Conservation (phyloP, 306 rosid genomes). For the Argentina anserina region DNA sequence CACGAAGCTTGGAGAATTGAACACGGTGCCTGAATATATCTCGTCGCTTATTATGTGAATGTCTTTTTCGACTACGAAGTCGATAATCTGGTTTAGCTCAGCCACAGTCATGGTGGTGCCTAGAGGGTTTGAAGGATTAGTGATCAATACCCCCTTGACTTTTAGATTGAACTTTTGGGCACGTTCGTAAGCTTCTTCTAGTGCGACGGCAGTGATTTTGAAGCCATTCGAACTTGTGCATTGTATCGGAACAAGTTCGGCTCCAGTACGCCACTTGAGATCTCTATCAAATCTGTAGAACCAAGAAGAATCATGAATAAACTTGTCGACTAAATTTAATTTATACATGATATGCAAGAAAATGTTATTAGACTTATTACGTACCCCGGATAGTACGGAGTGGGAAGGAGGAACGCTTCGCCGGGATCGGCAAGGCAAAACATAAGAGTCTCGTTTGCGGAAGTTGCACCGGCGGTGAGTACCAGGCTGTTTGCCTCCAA, state of each 20-base stretch:
- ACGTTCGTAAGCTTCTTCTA: slow-evolving; percentile 52
- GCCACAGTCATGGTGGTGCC: slow-evolving; percentile 57
- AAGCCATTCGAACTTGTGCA: slow-evolving; percentile 74
- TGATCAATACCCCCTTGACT: slow-evolving; percentile 68
- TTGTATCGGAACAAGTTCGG: slow-evolving; percentile 68
- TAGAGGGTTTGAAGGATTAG: slow-evolving; percentile 84
- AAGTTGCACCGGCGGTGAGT: slow-evolving; percentile 84
- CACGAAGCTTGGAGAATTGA: slow-evolving; percentile 41
- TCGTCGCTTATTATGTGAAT: slow-evolving; percentile 79
- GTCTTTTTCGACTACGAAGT: slow-evolving; percentile 40
- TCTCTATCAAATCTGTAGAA: slow-evolving; percentile 71
- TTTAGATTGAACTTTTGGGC: slow-evolving; percentile 45
- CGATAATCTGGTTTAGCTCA: slow-evolving; percentile 51
- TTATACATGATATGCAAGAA: background rate
- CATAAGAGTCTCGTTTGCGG: slow-evolving; percentile 82
- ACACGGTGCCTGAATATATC: slow-evolving; percentile 71
- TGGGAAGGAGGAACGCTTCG: slow-evolving; percentile 82
- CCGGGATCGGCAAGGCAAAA: slow-evolving; percentile 81
- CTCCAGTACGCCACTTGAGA: slow-evolving; percentile 76
- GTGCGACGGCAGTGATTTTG: slow-evolving; percentile 49
- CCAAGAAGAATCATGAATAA: background rate
- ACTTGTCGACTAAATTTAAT: background rate
- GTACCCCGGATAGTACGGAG: slow-evolving; percentile 92
- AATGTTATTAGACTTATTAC: background rate
- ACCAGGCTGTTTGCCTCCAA: slow-evolving; percentile 52